Evolutionary conservation across 768 basidiomycete genomes (phyloP), one percentile per base, ranked within the genome.

Genomic region (Russula sp.): DNA sequence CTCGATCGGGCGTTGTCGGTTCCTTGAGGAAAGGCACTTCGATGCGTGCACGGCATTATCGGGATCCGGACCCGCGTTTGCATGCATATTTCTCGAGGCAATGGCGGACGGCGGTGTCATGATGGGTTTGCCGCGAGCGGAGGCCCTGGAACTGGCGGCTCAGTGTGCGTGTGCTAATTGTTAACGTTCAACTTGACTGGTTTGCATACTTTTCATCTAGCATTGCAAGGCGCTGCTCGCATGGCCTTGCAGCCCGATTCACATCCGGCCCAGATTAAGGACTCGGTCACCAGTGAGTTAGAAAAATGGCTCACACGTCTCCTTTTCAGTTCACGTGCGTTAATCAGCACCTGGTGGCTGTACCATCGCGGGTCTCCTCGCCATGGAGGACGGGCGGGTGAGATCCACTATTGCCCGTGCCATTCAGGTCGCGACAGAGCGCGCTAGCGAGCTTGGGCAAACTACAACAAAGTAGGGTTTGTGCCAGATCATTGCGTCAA

Each of bases 21-120:
- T 97, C 80, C 82, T 99, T 38, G 96, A 98, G 56, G 97, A 99
- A 74, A 98, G 95, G 73, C 90, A 98, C 73, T 99, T 99, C 69
- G 96, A 99, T 75, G 95, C 96, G 5, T 97, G 93, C 72, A 99
- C 97, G 0, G 97, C 97, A 11, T 80, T 99, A 3, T 93, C 91
- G 16, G 97, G 95, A 0, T 93, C 93, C 7, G 97, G 97, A 0
- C 97, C 97, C 42, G 97, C 97, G 0, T 98, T 99, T 73, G 94
- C 93, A 0, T 94, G 93, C 67, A 86, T 98, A 52, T 93, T 98
- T 69, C 79, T 99, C 65, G 97, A 99, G 73, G 96, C 97, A 0
- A 97, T 99, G 94, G 88, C 93, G 1, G 97, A 98, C 72, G 97
- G 97, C 32, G 97, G 94, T 47, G 97, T 98, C 49, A 98, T 99